Evolutionary conservation across 352 stramenopile species (phyloP), one percentile per base, ranked within the genome.

Genomic region (Ophiocytium majus): DNA sequence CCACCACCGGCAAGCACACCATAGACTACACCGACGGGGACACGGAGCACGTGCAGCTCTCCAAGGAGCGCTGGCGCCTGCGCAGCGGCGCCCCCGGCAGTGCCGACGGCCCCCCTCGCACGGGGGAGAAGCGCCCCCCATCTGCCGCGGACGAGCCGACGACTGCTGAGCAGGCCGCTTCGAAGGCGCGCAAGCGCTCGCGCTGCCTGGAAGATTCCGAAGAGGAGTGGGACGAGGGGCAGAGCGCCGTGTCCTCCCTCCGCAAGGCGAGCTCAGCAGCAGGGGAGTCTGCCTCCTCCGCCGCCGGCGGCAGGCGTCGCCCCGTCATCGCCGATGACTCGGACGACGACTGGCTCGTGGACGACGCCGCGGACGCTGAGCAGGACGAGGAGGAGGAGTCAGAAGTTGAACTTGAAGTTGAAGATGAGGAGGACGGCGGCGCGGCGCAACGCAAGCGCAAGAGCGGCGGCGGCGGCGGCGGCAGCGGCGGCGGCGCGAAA

Each of bases 11-110:
- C n/a, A 81, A 76, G 50, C 92, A 93, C 82, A 81, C 71, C 64
- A 33, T 94, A 0, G 50, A 88, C 23, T 95, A 95, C 84, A 91
- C 94, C 35, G 92, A 95, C 87, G 92, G 92, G 0, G 91, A 94
- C 80, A 84, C 83, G 0, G 93, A 95, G 87, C 90, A 83, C 49
- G 86, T 94, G 9, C 87, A 94, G 85, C 89, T 95, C 57, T 33
- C 49, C 32, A 86, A 78, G 10, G 90, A 89, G 82, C 75, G 75
- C 75, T 50, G 75, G 28, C 75, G 75, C 75, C n/a, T n/a, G n/a
- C n/a, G n/a, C n/a, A n/a, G n/a, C n/a, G n/a, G n/a, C n/a, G n/a
- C n/a, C n/a, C n/a, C n/a, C n/a, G n/a, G n/a, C n/a, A 79, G 33
- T 33, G 10, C 71, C 17, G 71, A 66, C 78, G 85, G 79, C 57